A percentile compares a stretch with the other conserved stretches of the same genome.
Evolutionary conservation across 148 eudicot genomes (phyloP).

Genomic region (Selenicereus undatus): DNA sequence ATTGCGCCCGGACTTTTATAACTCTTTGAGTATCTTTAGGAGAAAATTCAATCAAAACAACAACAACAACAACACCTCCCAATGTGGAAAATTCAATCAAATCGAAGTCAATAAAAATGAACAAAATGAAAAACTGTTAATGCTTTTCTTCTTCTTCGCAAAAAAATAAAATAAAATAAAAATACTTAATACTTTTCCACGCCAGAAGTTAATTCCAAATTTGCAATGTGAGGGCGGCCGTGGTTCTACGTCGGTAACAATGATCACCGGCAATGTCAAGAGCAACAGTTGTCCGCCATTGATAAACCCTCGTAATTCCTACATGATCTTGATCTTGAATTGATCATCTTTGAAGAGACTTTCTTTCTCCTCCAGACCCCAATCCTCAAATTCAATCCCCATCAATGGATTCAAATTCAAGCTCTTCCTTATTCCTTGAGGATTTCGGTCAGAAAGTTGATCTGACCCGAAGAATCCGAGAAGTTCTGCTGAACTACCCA

Average conservation of each 20-base stretch:
- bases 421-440: slow-evolving; percentile 44
- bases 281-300: not conserved
- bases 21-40: too few relatives aligned
- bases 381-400: not conserved
- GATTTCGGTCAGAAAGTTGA: slow-evolving; percentile 98
- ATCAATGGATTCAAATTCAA: slow-evolving; percentile 7
- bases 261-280: slow-evolving; percentile 1
- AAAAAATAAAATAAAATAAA: too few relatives aligned
- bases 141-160: too few relatives aligned
- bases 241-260: slow-evolving; percentile 2
- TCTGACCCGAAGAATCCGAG: slow-evolving; percentile 85
- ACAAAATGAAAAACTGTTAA: too few relatives aligned
- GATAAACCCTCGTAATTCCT: not conserved
- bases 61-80: too few relatives aligned
- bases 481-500: slow-evolving; percentile 79
- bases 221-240: not conserved
- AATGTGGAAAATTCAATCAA: too few relatives aligned
- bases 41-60: too few relatives aligned
- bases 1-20: too few relatives aligned
- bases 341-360: not conserved
- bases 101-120: not conserved
- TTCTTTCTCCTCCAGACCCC: not conserved
- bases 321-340: not conserved
- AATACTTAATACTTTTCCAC: not conserved
- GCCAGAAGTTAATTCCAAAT: not conserved